A percentile compares a stretch with the other conserved stretches of the same genome.
These are phyloP conservation scores for Coelastrella sp. DNA, from an alignment of 139 green algal species.

Conservation along the genomic window DNA sequence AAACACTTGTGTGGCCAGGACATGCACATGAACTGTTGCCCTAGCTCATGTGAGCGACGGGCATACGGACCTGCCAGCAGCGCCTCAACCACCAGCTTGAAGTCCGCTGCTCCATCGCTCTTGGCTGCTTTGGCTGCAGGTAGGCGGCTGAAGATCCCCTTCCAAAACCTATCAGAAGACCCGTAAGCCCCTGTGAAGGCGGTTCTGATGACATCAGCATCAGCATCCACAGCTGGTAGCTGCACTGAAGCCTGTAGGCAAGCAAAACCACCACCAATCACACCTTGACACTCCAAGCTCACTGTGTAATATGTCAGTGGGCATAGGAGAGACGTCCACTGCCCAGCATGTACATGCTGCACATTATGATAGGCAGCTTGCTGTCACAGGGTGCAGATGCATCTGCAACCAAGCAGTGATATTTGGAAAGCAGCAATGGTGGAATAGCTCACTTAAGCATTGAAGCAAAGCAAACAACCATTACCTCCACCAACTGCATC, in stretches of 20 bases:
- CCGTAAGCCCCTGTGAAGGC: constrained; percentile 56
- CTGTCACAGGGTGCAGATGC: no score
- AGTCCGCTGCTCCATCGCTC: constrained; percentile 62
- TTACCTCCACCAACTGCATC: constrained; percentile 80
- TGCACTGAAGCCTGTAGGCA: constrained; percentile 23
- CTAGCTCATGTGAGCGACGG: not conserved
- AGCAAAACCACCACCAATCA: no score
- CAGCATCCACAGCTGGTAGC: constrained; percentile 51
- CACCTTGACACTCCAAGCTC: no score
- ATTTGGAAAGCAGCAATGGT: no score
- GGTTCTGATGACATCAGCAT: not conserved
- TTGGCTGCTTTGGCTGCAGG: constrained; percentile 55
- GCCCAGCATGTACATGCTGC: not conserved
- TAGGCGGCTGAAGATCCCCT: constrained; percentile 57
- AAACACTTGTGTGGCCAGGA: not conserved
- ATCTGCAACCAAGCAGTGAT: no score
- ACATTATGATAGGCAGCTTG: not conserved
- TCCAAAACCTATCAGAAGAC: constrained; percentile 43
- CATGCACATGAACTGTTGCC: not conserved
- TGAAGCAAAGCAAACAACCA: not conserved
- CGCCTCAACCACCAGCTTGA: constrained; percentile 64
- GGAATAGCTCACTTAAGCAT: no score
- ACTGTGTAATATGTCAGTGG: no score
- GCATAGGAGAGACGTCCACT: no score
- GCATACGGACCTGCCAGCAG: constrained; percentile 60